These are phyloP conservation scores for Capsicum pubescens DNA, from an alignment of 257 asterid species.

Conservation along the genomic window DNA sequence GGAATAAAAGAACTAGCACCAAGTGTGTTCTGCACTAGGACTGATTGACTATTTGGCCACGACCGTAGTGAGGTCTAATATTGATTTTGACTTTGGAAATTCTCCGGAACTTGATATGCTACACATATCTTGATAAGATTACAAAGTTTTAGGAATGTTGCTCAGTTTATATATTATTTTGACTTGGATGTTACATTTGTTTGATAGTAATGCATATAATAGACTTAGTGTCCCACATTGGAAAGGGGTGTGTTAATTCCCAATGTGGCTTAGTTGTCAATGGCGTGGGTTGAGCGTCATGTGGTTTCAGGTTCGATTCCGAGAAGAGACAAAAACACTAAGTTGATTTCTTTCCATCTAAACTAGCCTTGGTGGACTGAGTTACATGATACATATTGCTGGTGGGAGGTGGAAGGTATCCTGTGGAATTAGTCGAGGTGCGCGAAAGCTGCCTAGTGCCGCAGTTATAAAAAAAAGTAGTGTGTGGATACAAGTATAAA, in stretches of 20 bases:
- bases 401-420: no score
- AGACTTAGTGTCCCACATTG: conserved; percentile 15
- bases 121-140: neutral
- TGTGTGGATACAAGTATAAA: neutral
- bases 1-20: neutral
- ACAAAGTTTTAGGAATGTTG: neutral
- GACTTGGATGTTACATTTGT: neutral
- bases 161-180: neutral
- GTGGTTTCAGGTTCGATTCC: no score
- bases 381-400: no score
- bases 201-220: neutral
- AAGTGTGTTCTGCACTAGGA: neutral
- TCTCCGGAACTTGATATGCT: neutral
- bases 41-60: neutral
- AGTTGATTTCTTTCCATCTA: no score
- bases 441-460: no score
- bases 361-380: no score
- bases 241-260: neutral
- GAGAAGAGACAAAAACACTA: no score
- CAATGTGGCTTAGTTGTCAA: no score
- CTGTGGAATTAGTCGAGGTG: no score
- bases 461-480: neutral
- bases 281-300: no score
- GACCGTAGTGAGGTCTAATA: neutral
- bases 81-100: conserved; percentile 1